Percentiles rank a stretch among this genome's conserved stretches.
These are phyloP conservation scores for Backusella sp. DNA, from an alignment of 192 early-diverging fungal genomes.

Conservation along the genomic window DNA sequence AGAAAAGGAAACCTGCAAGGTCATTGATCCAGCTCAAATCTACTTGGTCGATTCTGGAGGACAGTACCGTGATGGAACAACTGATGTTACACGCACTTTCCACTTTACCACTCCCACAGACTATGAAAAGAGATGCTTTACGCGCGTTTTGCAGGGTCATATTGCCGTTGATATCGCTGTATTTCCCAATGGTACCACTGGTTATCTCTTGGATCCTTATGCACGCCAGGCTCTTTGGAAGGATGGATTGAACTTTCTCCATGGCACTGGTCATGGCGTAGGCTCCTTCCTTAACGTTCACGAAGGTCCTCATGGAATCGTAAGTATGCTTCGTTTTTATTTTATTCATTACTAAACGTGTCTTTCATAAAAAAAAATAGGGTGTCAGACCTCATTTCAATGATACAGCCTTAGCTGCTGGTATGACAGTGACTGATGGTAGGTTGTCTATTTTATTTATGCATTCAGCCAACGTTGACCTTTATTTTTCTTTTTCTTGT, in stretches of 20 bases:
- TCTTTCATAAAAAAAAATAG: too few relatives aligned
- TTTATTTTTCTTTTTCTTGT: too few relatives aligned
- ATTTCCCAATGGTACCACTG: constrained; percentile 82
- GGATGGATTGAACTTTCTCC: constrained; percentile 92
- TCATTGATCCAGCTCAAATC: constrained; percentile 71
- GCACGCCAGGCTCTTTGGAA: constrained; percentile 88
- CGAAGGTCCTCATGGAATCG: constrained; percentile 95
- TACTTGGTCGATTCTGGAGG: constrained; percentile 97
- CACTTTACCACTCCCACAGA: constrained; percentile 86
- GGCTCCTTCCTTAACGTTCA: constrained; percentile 95
- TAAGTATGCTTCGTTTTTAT: constrained; percentile 24
- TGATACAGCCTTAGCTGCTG: constrained; percentile 72
- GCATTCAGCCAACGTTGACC: too few relatives aligned
- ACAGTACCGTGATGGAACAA: constrained; percentile 96
- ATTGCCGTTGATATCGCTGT: constrained; percentile 87
- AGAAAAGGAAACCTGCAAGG: constrained; percentile 71
- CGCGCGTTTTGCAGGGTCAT: constrained; percentile 97
- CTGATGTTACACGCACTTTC: constrained; percentile 93
- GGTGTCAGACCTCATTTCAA: constrained; percentile 64
- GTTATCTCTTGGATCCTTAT: constrained; percentile 85
- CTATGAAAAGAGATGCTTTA: constrained; percentile 90
- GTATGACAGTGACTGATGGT: constrained; percentile 95
- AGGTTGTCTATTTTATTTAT: too few relatives aligned
- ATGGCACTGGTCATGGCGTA: constrained; percentile 98
- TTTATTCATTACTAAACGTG: too few relatives aligned